Percentiles rank a stretch among this genome's conserved stretches.
phyloP scores from a whole-genome alignment of 345 rosid species.

The Gynandropsis gynandra region DNA sequence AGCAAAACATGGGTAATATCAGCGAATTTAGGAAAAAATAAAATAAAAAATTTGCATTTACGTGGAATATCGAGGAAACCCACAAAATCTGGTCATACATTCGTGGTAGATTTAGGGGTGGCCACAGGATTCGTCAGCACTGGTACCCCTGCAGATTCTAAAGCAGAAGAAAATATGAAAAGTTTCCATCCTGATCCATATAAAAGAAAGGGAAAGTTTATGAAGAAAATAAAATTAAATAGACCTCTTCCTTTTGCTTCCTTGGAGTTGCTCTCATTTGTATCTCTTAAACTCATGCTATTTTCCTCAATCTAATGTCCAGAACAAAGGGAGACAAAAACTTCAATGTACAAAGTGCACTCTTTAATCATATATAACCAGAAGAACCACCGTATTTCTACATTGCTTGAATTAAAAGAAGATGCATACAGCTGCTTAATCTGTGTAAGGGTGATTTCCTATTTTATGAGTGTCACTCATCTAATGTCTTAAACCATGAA shows the following conservation, averaged over 20 bases:
- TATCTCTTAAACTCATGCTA: slow-evolving; percentile 17
- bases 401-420: neutral
- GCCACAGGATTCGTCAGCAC: slow-evolving; percentile 18
- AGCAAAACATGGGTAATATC: slow-evolving; percentile 13
- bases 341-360: neutral
- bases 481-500: slow-evolving; percentile 8
- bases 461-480: too few relatives aligned
- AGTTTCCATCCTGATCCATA: neutral
- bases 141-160: slow-evolving; percentile 25
- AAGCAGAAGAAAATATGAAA: neutral
- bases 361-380: neutral
- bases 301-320: slow-evolving; percentile 23
- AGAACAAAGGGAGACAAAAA: slow-evolving; percentile 12
- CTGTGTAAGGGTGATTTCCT: slow-evolving; percentile 2
- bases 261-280: slow-evolving; percentile 14
- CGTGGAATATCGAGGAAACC: slow-evolving; percentile 6
- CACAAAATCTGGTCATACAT: slow-evolving; percentile 23
- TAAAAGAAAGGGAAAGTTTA: neutral
- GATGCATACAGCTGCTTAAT: slow-evolving; percentile 7
- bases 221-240: slow-evolving; percentile 10
- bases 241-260: slow-evolving; percentile 23
- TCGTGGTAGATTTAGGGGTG: slow-evolving; percentile 23
- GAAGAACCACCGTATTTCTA: slow-evolving; percentile 3
- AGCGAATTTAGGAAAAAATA: neutral
- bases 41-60: slow-evolving; percentile 3